These are phyloP conservation scores for Bruguiera gymnorhiza DNA, from an alignment of 345 rosid species.

Conservation along the genomic window DNA sequence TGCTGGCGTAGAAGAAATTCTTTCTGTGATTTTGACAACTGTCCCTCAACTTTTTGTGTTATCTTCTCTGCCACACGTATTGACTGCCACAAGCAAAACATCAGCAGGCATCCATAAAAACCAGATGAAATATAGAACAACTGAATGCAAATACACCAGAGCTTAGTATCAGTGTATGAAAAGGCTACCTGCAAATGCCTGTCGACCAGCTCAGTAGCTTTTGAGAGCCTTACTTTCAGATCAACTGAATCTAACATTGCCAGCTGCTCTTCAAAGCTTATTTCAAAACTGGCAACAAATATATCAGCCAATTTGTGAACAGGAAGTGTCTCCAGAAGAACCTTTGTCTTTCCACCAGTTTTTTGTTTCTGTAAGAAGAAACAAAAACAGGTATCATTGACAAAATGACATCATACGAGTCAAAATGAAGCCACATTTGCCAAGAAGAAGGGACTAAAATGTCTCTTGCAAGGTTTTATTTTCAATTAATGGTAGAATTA, in stretches of 20 bases:
- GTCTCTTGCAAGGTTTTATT: too few species aligned
- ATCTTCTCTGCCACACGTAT: constrained; percentile 99
- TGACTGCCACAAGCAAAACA: constrained; percentile 64
- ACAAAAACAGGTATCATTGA: constrained; percentile 12
- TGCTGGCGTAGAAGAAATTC: constrained; percentile 99
- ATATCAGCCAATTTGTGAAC: constrained; percentile 97
- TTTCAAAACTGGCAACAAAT: constrained; percentile 99
- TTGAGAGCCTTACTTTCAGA: constrained; percentile 83
- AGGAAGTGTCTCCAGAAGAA: constrained; percentile 94
- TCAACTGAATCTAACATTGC: constrained; percentile 95
- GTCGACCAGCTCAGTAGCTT: constrained; percentile 97
- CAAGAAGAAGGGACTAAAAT: background rate
- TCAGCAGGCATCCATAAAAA: constrained; percentile 25
- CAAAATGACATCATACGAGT: background rate
- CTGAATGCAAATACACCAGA: constrained; percentile 3
- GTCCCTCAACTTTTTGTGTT: constrained; percentile 98
- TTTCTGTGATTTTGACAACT: constrained; percentile 95
- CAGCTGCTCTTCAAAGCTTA: constrained; percentile 95
- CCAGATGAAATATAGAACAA: constrained; percentile 14
- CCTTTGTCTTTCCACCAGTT: constrained; percentile 93
- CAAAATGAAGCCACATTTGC: background rate
- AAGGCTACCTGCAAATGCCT: constrained; percentile 87
- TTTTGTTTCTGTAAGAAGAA: constrained; percentile 69
- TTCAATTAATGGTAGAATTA: background rate
- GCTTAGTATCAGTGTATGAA: constrained; percentile 17